A percentile compares a stretch with the other conserved stretches of the same genome.
phyloP scores from a whole-genome alignment of 2,329 filamentous ascomycete species.

The Epichloe baconii region DNA sequence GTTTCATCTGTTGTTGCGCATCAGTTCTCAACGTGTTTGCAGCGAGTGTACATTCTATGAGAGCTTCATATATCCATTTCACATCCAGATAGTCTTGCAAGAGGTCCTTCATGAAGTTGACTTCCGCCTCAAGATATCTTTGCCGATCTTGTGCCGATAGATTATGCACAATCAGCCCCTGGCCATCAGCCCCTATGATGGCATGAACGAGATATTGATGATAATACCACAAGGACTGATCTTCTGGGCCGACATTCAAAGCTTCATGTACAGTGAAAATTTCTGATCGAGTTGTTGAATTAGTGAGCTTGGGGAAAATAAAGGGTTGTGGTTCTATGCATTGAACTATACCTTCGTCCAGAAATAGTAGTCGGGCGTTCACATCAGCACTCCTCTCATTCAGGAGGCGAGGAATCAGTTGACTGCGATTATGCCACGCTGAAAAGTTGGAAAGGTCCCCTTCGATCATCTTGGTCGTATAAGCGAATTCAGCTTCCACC shows the following conservation, averaged over 20 bases:
- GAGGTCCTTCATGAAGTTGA: constrained; percentile 58
- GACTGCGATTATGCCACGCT: constrained; percentile 86
- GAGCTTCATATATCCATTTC: constrained; percentile 82
- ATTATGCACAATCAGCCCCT: constrained; percentile 5
- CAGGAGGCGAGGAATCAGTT: constrained; percentile 66
- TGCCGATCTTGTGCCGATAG: constrained; percentile 49
- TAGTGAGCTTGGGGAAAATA: not conserved
- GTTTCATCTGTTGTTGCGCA: constrained; percentile 27
- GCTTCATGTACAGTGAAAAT: constrained; percentile 62
- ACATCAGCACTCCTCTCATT: constrained; percentile 54
- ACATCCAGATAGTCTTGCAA: constrained; percentile 42
- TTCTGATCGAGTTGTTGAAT: constrained; percentile 34
- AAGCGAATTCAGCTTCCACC: constrained; percentile 70
- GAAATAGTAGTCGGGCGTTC: constrained; percentile 49
- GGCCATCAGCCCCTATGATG: constrained; percentile 32
- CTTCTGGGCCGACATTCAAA: constrained; percentile 79
- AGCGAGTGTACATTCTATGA: constrained; percentile 57
- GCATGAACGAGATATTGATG: constrained; percentile 76
- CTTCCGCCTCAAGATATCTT: constrained; percentile 54
- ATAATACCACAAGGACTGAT: constrained; percentile 96
- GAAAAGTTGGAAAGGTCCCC: constrained; percentile 90
- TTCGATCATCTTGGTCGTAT: constrained; percentile 80
- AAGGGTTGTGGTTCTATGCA: constrained; percentile 4
- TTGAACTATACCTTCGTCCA: constrained; percentile 45
- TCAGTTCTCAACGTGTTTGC: constrained; percentile 24